Conservation (phyloP, 257 asterid species). For the Cordia subcordata region DNA sequence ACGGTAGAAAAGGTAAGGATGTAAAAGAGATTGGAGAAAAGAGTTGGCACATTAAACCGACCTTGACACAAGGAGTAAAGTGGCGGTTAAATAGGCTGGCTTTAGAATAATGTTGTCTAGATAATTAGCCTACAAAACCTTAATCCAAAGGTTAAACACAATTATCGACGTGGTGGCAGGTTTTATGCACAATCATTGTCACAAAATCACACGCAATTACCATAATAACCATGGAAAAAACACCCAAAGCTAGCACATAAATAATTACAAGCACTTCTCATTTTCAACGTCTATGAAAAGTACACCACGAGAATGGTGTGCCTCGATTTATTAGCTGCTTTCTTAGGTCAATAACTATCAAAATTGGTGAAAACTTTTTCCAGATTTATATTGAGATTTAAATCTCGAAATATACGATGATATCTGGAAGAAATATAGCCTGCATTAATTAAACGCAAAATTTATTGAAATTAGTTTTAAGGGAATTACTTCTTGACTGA, state of each 20-base stretch:
- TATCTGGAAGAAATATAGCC: no score
- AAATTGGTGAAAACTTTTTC: no score
- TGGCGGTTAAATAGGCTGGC: not conserved
- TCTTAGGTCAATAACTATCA: not conserved
- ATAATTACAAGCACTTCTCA: not conserved
- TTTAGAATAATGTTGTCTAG: not conserved
- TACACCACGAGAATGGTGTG: not conserved
- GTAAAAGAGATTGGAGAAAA: constrained; percentile 9
- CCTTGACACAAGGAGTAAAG: constrained; percentile 23
- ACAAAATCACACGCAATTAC: not conserved
- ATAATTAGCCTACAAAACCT: not conserved
- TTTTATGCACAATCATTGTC: constrained; percentile 5
- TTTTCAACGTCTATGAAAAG: not conserved
- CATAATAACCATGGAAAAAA: constrained; percentile 4
- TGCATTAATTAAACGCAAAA: no score
- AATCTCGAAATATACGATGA: no score
- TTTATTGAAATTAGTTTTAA: no score
- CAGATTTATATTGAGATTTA: no score
- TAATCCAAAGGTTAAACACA: not conserved
- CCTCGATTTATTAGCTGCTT: no score
- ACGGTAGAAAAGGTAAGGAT: not conserved
- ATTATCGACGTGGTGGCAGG: not conserved
- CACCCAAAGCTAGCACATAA: no score
- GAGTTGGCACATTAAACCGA: not conserved
- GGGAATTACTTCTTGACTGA: no score